Base-by-base conservation (phyloP, 768 basidiomycete species). In the Clavaria fumosa region DNA sequence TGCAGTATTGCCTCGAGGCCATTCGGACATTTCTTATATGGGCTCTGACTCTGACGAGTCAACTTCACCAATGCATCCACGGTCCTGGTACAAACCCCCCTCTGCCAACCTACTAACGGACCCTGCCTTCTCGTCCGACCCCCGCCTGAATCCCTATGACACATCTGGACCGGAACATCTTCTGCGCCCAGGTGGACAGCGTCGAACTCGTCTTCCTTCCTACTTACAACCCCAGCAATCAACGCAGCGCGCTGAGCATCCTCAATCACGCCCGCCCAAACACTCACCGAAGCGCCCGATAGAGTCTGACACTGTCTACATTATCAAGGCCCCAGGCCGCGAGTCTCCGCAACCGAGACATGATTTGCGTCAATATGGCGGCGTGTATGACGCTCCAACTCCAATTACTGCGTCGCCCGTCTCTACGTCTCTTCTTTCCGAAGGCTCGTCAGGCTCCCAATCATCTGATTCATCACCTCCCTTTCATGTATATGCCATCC, bases 61-160 rank as follows among this genome's bases (percentile, higher is more conserved):
- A n/a, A n/a, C n/a, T n/a, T n/a, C n/a, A n/a, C n/a, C n/a, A n/a
- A n/a, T n/a, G n/a, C n/a, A n/a, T n/a, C n/a, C n/a, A n/a, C 35
- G 24, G 12, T 24, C 35, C 11, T 23, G 20, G n/a, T 27, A 33
- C 10, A 42, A 10, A 17, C 51, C 53, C 47, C 35, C 53, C 46
- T 35, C 57, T 14, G 43, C 37, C 48, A 43, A 56, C 4, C 18
- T 64, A 3, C 59, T 62, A 37, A 60, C 68, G 47, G 69, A 71
- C 46, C 73, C 71, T 35, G 73, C 73, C 0, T 75, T 75, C 58
- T 73, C 72, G 44, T 45, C 64, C 37, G 66, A 73, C 55, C 74
- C 72, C 12, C 58, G 57, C 37, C 48, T 59, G 3, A 58, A 76
- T 52, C 74, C 71, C 1, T 62, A 57, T 23, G 30, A 22, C 30